phyloP scores from a whole-genome alignment of 257 asterid species.

The Salvia miltiorrhiza region DNA sequence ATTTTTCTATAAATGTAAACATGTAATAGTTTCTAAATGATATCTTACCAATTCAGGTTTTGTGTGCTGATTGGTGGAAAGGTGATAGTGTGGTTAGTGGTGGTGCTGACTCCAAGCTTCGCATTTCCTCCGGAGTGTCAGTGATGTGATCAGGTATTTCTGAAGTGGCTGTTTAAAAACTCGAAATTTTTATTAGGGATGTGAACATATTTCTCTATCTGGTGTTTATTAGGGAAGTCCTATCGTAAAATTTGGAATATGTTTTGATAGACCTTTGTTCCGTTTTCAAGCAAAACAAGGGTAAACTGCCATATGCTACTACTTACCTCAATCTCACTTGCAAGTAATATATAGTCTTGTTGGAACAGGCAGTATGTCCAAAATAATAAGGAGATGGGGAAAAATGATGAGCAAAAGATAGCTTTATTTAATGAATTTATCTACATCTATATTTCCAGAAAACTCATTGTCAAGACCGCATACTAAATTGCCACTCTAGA shows the following conservation, averaged over 20 bases:
- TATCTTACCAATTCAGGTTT: slow-evolving; percentile 47
- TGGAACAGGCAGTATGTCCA: background rate
- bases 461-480: background rate
- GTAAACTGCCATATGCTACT: too few relatives aligned
- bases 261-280: background rate
- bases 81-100: slow-evolving; percentile 74
- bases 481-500: background rate
- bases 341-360: background rate
- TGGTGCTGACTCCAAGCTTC: slow-evolving; percentile 82
- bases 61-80: slow-evolving; percentile 96
- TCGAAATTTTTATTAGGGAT: background rate
- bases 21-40: slow-evolving; percentile 2
- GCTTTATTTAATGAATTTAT: too few relatives aligned
- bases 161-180: background rate
- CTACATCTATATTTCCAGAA: background rate
- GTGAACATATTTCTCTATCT: background rate
- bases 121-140: slow-evolving; percentile 69
- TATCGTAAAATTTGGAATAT: background rate
- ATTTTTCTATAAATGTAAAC: background rate
- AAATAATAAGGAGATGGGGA: too few relatives aligned
- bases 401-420: background rate
- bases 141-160: slow-evolving; percentile 47
- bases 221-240: background rate
- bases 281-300: background rate
- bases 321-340: background rate